These are phyloP conservation scores for Piloderma croceum DNA, from an alignment of 768 basidiomycete genomes.

Conservation along the genomic window DNA sequence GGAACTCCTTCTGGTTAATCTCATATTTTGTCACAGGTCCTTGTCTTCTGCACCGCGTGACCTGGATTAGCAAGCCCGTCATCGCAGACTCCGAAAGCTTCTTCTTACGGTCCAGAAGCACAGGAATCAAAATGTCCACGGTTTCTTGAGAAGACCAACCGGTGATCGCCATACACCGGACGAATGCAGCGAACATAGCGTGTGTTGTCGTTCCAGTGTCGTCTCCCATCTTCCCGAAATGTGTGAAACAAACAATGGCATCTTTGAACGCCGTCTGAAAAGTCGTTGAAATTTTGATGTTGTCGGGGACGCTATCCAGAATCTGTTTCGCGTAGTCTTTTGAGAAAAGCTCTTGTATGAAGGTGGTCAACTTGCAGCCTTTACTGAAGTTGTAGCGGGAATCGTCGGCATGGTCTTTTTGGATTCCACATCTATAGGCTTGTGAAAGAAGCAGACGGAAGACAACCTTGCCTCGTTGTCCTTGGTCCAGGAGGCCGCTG, in stretches of 20 bases:
- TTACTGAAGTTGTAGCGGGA: slow-evolving; percentile 14
- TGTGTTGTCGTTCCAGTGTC: slow-evolving; percentile 14
- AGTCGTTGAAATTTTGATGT: no score
- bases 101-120: slow-evolving; percentile 13
- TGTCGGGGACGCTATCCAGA: no score
- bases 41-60: slow-evolving; percentile 8
- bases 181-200: slow-evolving; percentile 17
- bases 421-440: slow-evolving; percentile 20
- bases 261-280: slow-evolving; percentile 17
- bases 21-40: slow-evolving; percentile 1
- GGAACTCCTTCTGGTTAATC: slow-evolving; percentile 8
- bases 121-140: slow-evolving; percentile 23
- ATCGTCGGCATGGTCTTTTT: slow-evolving; percentile 7
- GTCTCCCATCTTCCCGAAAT: slow-evolving; percentile 23
- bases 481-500: no score
- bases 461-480: no score
- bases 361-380: no score
- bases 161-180: slow-evolving; percentile 23
- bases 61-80: slow-evolving; percentile 16
- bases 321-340: slow-evolving; percentile 9
- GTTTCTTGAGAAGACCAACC: slow-evolving; percentile 8
- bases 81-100: slow-evolving; percentile 10
- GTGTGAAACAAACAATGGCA: slow-evolving; percentile 18
- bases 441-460: slow-evolving; percentile 17
- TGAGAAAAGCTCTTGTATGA: slow-evolving; percentile 16